Evolutionary conservation across 2,329 filamentous ascomycete species (phyloP).

Genomic region (Fusarium sp.): DNA sequence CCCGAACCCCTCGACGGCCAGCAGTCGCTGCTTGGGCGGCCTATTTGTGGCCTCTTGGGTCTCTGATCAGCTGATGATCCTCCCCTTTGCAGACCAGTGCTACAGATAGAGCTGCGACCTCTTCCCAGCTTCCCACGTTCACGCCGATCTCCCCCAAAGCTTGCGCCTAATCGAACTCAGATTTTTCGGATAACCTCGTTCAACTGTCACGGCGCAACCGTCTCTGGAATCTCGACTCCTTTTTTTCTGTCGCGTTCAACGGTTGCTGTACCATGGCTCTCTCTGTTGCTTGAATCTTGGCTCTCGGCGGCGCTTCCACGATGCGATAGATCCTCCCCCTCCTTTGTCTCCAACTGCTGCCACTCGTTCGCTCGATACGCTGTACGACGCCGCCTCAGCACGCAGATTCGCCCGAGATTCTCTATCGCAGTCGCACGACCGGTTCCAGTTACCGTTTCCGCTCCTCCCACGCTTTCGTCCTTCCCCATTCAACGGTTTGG

Average conservation of each 20-base stretch:
- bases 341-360: conserved; percentile 42
- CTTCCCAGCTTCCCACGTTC: conserved; percentile 40
- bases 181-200: conserved; percentile 17
- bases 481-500: conserved; percentile 24
- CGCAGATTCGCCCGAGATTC: conserved; percentile 29
- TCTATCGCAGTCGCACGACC: conserved; percentile 25
- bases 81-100: conserved; percentile 47
- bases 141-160: conserved; percentile 46
- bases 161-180: conserved; percentile 27
- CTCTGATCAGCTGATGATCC: conserved; percentile 51
- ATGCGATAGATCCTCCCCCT: conserved; percentile 46
- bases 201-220: conserved; percentile 3
- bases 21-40: conserved; percentile 36
- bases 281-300: conserved; percentile 41
- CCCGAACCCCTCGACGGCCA: conserved; percentile 38
- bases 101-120: conserved; percentile 46
- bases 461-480: conserved; percentile 18
- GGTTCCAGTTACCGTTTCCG: conserved; percentile 1
- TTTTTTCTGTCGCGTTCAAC: conserved; percentile 13
- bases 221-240: conserved; percentile 9
- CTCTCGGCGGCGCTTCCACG: conserved; percentile 42
- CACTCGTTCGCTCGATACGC: conserved; percentile 43
- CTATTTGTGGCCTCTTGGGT: conserved; percentile 43
- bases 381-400: conserved; percentile 31
- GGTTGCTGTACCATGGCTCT: conserved; percentile 43